phyloP scores from a whole-genome alignment of 78 protist genomes.

The Polysphondylium violaceum region DNA sequence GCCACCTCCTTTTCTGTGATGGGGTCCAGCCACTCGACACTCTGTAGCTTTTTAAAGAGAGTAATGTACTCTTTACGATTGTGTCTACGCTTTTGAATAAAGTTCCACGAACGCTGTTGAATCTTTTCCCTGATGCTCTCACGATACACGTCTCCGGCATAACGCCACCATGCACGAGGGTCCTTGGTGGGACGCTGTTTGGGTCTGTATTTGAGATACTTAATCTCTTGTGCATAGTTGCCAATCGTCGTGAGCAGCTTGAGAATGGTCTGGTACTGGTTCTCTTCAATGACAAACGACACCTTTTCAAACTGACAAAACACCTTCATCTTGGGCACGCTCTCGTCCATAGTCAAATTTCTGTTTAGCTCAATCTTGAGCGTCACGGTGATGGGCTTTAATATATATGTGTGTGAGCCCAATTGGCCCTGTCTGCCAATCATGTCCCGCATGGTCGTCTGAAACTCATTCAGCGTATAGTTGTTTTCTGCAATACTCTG shows the following conservation, averaged over 20 bases:
- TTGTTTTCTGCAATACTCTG: neutral
- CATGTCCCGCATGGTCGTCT: neutral
- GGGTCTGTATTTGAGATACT: conserved; percentile 64
- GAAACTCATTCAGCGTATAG: neutral
- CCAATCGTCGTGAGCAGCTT: conserved; percentile 56
- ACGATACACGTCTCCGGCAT: conserved; percentile 47
- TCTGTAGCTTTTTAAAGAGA: conserved; percentile 62
- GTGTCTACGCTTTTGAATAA: conserved; percentile 63
- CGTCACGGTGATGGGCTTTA: conserved; percentile 56
- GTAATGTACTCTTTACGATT: conserved; percentile 56
- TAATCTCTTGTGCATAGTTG: conserved; percentile 67
- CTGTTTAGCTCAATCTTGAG: conserved; percentile 45
- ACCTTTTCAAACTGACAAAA: conserved; percentile 58
- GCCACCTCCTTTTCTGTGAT: conserved; percentile 29
- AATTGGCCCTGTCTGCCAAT: neutral
- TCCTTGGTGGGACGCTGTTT: conserved; percentile 72
- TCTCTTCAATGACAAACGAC: conserved; percentile 60
- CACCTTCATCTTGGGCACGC: conserved; percentile 51
- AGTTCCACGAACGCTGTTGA: conserved; percentile 59
- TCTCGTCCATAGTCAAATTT: conserved; percentile 43
- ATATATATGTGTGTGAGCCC: conserved; percentile 38
- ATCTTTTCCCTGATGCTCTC: conserved; percentile 67
- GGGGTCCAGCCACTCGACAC: conserved; percentile 72
- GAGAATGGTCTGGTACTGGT: conserved; percentile 60
- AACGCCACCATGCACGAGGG: conserved; percentile 73